phyloP scores from a whole-genome alignment of 345 rosid species.

The Murraya koenigii region DNA sequence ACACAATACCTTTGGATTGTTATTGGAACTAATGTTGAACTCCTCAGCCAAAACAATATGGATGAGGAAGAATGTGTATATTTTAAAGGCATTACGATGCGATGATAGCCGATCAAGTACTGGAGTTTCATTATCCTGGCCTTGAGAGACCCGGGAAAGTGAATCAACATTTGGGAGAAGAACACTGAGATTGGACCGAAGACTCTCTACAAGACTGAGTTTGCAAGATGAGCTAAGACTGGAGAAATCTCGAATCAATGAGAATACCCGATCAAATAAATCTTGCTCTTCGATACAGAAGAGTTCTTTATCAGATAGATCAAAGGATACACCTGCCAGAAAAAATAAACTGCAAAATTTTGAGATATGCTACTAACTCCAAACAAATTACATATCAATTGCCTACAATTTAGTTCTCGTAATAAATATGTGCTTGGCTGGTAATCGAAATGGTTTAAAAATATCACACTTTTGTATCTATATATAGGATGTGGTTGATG shows the following conservation, averaged over 20 bases:
- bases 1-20: conserved; percentile 54
- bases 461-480: background rate
- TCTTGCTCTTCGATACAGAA: conserved; percentile 89
- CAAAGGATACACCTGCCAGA: conserved; percentile 72
- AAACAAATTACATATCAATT: background rate
- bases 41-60: conserved; percentile 64
- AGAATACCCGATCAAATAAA: conserved; percentile 80
- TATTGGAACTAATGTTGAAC: conserved; percentile 29
- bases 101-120: conserved; percentile 62
- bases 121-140: conserved; percentile 46
- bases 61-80: conserved; percentile 82
- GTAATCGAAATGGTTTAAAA: background rate
- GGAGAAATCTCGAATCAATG: conserved; percentile 52
- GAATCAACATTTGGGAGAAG: conserved; percentile 93
- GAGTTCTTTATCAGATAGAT: conserved; percentile 88
- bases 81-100: conserved; percentile 86
- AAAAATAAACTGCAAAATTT: conserved; percentile 1
- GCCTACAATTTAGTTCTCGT: background rate
- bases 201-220: conserved; percentile 69
- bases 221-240: conserved; percentile 59
- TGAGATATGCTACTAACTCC: background rate
- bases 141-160: conserved; percentile 52
- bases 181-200: conserved; percentile 85
- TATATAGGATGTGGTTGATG: background rate
- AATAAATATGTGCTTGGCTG: background rate